phyloP scores from a whole-genome alignment of 441 rosid species.

The Gossypium lobatum region DNA sequence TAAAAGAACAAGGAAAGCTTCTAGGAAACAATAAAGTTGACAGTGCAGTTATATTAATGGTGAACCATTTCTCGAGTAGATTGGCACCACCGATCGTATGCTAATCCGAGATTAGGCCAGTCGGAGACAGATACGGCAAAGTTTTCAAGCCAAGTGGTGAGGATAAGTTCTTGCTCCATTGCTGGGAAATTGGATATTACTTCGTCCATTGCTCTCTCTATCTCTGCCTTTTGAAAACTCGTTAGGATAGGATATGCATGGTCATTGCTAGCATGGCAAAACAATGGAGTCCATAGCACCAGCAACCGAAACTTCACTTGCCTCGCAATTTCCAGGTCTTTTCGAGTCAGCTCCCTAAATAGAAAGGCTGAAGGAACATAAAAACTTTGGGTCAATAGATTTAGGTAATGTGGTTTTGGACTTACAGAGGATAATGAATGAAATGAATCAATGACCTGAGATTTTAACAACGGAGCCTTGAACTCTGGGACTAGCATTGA shows the following conservation, averaged over 20 bases:
- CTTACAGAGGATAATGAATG: background rate
- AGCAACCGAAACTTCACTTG: slow-evolving; percentile 63
- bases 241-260: slow-evolving; percentile 44
- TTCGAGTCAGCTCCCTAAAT: slow-evolving; percentile 40
- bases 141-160: slow-evolving; percentile 73
- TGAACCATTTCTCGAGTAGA: slow-evolving; percentile 40
- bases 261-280: slow-evolving; percentile 61
- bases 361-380: slow-evolving; percentile 34
- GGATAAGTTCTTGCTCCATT: slow-evolving; percentile 61
- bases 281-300: slow-evolving; percentile 53
- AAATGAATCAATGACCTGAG: slow-evolving; percentile 46
- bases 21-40: background rate
- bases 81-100: slow-evolving; percentile 74
- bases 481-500: slow-evolving; percentile 54
- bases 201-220: slow-evolving; percentile 62
- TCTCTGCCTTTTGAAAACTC: slow-evolving; percentile 38
- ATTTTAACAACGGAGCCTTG: slow-evolving; percentile 61
- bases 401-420: background rate
- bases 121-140: slow-evolving; percentile 51
- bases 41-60: background rate
- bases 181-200: slow-evolving; percentile 46
- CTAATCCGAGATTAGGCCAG: slow-evolving; percentile 66
- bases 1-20: background rate
- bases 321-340: slow-evolving; percentile 23
- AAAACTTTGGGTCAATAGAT: background rate